Evolutionary conservation across 139 green algal genomes (phyloP).

Genomic region (Chlamydomonas sp.): DNA sequence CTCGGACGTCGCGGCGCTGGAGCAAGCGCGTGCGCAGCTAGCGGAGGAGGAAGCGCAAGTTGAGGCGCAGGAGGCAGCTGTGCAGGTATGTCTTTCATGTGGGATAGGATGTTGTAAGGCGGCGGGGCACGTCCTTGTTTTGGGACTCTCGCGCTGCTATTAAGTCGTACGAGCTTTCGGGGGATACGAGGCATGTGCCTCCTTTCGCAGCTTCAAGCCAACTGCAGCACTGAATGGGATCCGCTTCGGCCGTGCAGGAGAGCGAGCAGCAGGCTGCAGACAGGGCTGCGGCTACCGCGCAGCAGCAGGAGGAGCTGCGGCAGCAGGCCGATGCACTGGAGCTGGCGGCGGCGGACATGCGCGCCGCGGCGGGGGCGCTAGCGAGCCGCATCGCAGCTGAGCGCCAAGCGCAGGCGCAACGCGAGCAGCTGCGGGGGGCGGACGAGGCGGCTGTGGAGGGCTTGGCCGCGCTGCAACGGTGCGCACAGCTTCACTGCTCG

Average conservation of each 20-base stretch:
- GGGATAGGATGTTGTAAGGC: slow-evolving; percentile 3
- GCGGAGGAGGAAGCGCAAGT: slow-evolving; percentile 24
- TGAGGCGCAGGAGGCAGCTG: background rate
- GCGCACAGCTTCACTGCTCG: background rate
- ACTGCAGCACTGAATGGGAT: background rate
- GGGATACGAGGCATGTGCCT: background rate
- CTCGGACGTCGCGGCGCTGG: slow-evolving; percentile 34
- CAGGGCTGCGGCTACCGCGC: slow-evolving; percentile 17
- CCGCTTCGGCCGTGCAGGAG: slow-evolving; percentile 10
- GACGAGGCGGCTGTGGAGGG: slow-evolving; percentile 17
- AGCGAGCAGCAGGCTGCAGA: slow-evolving; percentile 12
- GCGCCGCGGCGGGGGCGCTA: background rate
- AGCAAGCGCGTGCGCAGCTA: slow-evolving; percentile 24
- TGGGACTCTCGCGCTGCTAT: background rate
- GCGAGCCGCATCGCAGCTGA: background rate
- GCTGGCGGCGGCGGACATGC: slow-evolving; percentile 15
- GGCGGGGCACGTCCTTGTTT: background rate
- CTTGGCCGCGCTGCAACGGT: slow-evolving; percentile 4
- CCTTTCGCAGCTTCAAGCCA: background rate
- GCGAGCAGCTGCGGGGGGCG: background rate
- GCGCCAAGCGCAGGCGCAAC: background rate
- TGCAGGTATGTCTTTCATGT: slow-evolving; percentile 17
- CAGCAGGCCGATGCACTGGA: slow-evolving; percentile 12
- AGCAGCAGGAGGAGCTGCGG: slow-evolving; percentile 32
- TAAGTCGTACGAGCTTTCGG: background rate